Evolutionary conservation across 176 grass and related monocot species (phyloP), one percentile per base, ranked within the genome.

Genomic region (Oryza officinalis): DNA sequence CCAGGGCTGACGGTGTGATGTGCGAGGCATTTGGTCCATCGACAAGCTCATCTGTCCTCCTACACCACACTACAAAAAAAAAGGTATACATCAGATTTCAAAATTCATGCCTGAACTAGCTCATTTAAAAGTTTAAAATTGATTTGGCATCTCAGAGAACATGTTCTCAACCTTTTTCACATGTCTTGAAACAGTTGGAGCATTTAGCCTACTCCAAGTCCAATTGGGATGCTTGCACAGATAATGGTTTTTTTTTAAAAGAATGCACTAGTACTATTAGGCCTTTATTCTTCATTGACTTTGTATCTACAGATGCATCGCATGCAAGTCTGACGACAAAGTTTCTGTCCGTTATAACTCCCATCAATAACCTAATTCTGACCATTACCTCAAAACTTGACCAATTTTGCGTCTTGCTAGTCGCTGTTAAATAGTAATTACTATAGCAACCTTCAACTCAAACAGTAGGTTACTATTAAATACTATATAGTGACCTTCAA

Each of bases 41-140:
- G 1, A 98, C 93, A 7, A 98, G 96, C 61, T 99, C 96, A 27
- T 99, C 93, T 38, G 96, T 99, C 67, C 96, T 93, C 87, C 96
- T 92, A 65, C 96, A 99, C 96, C 96, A 99, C 15, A 99, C 96
- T 99, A 80, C 20, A 75, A 15, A 45, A 61, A 61, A 61, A 61
- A 60, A 1, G 10, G 8, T 10, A 11, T 0, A 3, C 10, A 2
- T 79, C 8, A 90, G 74, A 74, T 69, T 76, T 22, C 26, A 30
- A 3, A 17, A 25, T 13, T n/a, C n/a, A 33, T 70, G 52, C 32
- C 43, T 37, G 52, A 65, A 67, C 57, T 41, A 75, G 43, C 11
- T 81, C 73, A n/a, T 69, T 84, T 28, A 10, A 27, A 78, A 80
- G 3, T 61, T n/a, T 25, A 8, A 54, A 54, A 54, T 74, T 6